Conservation (phyloP, 305 asterid genomes). For the Rubia tinctorum region DNA sequence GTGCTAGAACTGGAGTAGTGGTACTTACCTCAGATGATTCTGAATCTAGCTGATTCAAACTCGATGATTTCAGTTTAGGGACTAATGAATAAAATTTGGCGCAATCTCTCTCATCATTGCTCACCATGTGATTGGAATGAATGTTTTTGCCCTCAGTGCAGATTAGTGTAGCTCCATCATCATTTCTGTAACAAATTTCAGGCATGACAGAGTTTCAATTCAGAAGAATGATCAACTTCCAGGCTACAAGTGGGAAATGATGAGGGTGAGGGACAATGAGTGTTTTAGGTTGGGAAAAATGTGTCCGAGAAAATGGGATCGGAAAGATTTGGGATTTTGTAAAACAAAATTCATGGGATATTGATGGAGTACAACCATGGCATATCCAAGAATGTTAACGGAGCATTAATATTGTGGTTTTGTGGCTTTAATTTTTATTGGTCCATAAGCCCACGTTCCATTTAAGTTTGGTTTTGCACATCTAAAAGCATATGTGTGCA, state of each 20-base stretch:
- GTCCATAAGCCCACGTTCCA: no score
- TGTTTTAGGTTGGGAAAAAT: neutral
- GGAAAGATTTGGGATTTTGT: neutral
- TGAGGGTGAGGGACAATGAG: neutral
- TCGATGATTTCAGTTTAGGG: neutral
- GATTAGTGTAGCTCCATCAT: neutral
- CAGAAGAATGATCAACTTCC: neutral
- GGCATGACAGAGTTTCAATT: neutral
- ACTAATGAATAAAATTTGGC: neutral
- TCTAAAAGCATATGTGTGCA: no score
- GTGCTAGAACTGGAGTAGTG: neutral
- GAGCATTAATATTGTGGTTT: neutral
- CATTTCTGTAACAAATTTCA: constrained; percentile 1
- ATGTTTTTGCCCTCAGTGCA: neutral
- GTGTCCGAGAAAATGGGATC: no score
- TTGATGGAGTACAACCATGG: no score
- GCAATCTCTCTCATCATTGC: no score
- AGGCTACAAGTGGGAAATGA: neutral
- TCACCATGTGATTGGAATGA: constrained; percentile 3
- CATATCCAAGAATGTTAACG: neutral
- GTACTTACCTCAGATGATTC: neutral
- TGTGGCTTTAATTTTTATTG: no score
- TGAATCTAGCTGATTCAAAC: no score
- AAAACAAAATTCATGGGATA: neutral
- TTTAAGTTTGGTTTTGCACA: no score